Percentiles rank a stretch among this genome's conserved stretches.
Conservation (phyloP, 768 basidiomycete genomes). For the Thelephora aurantiotincta region DNA sequence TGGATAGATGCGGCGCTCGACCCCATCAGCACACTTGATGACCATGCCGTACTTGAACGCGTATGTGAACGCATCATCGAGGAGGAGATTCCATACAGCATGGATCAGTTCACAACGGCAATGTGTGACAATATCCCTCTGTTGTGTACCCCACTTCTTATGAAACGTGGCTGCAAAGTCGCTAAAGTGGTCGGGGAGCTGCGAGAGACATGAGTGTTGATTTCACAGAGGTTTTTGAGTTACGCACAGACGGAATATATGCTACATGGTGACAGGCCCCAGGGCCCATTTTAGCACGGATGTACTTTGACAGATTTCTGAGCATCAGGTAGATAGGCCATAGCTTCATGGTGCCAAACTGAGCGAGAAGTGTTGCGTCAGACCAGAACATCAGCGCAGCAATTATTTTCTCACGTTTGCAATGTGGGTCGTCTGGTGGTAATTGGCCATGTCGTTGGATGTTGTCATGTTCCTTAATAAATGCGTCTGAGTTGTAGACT, state of each 20-base stretch:
- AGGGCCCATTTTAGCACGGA: slow-evolving; percentile 3
- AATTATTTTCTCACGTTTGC: slow-evolving; percentile 1
- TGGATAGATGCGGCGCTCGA: slow-evolving; percentile 12
- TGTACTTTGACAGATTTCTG: slow-evolving; percentile 12
- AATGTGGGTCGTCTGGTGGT: no score
- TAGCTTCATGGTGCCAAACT: slow-evolving; percentile 13
- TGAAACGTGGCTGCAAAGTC: no score
- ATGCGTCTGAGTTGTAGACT: no score
- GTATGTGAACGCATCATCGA: slow-evolving; percentile 11
- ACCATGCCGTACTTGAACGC: slow-evolving; percentile 17
- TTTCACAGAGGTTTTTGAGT: neutral
- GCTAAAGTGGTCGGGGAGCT: no score
- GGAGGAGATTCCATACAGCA: slow-evolving; percentile 13
- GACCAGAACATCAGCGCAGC: slow-evolving; percentile 14
- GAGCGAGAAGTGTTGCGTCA: slow-evolving; percentile 14
- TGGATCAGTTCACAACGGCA: slow-evolving; percentile 20
- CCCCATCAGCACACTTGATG: slow-evolving; percentile 14
- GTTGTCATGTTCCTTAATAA: no score
- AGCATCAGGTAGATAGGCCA: slow-evolving; percentile 14
- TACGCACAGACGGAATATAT: slow-evolving; percentile 11
- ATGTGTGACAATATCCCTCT: slow-evolving; percentile 16
- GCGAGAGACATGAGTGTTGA: no score
- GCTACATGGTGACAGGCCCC: slow-evolving; percentile 7
- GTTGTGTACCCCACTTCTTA: no score
- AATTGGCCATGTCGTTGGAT: no score